Evolutionary conservation across 2,329 filamentous ascomycete species (phyloP).

Genomic region (Alternaria angustiovoidea): DNA sequence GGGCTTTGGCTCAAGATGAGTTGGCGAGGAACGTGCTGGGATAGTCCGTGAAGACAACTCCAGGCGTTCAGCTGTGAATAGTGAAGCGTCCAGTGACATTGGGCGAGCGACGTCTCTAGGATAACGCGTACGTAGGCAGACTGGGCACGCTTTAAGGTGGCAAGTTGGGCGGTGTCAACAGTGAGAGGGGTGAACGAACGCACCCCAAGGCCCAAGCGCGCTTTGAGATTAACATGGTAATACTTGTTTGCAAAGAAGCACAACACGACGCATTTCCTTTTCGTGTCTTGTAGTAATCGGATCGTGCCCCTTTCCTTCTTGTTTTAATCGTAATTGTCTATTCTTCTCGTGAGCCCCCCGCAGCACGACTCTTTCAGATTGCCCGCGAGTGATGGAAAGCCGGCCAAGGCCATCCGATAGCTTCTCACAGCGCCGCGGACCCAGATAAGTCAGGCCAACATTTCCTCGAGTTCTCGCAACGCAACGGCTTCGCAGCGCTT

Average conservation of each 20-base stretch:
- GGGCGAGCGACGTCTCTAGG: background rate
- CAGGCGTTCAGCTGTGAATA: conserved; percentile 5
- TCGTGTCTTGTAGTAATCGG: conserved; percentile 5
- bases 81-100: conserved; percentile 1
- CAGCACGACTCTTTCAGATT: conserved; percentile 12
- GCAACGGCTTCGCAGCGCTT: conserved; percentile 12
- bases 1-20: conserved; percentile 4
- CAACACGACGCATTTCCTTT: conserved; percentile 21
- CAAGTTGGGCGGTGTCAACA: conserved; percentile 9
- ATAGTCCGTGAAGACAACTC: conserved; percentile 10
- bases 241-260: conserved; percentile 15
- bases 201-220: conserved; percentile 16
- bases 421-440: conserved; percentile 13
- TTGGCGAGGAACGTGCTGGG: conserved; percentile 13
- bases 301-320: conserved; percentile 8
- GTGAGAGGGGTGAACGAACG: background rate
- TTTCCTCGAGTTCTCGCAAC: background rate
- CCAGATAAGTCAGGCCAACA: background rate
- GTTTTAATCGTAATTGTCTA: background rate
- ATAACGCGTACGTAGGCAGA: conserved; percentile 5
- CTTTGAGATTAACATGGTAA: conserved; percentile 20
- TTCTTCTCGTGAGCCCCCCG: conserved; percentile 6
- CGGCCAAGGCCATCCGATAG: conserved; percentile 1
- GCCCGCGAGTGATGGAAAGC: background rate
- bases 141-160: conserved; percentile 3